Base-by-base conservation (phyloP, 2,329 filamentous ascomycete genomes). In the Neofusicoccum parvum region DNA sequence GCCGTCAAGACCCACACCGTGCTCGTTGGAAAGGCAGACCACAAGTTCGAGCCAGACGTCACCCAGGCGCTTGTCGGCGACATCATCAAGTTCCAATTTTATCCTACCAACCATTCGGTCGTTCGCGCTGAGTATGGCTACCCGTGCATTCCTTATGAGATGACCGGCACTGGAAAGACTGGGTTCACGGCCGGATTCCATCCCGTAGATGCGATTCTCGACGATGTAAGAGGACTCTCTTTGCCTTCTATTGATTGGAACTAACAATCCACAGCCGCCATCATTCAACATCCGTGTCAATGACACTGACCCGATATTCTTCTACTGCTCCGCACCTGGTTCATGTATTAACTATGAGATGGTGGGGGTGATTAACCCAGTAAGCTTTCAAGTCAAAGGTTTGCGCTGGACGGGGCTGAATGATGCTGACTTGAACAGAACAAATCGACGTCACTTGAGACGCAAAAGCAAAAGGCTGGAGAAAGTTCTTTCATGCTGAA, bases 281-380 rank as follows among this genome's bases (percentile, higher is more conserved):
- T 51, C 48, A 6, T 78, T 69, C 62, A 74, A 74, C 60, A 63
- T 78, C 6, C 75, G 72, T 7, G 71, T 79, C 60, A 77, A 77
- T 66, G 69, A 69, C 37, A 76, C 74, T 0, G 69, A 72, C 12
- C 76, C 77, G 7, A 74, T 79, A 10, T 79, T 76, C 68, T 78
- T 72, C 68, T 79, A 79, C 65, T 79, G 76, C 65, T 73, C 88
- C 0, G 89, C 89, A 0, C 83, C 86, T 0, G 83, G 81, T 0
- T 91, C 88, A 2, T 94, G 91, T 71, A 81, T 82, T 3, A 75
- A 79, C 3, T 83, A 89, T 49, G 83, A 86, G 20, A 94, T 94
- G 91, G 84, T 94, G 17, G 91, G 90, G 2, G 89, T 86, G 1
- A 89, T 94, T 69, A 94, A 94, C 72, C 85, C 88, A 9, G 86